These are phyloP conservation scores for Suillus hirtellus DNA, from an alignment of 768 basidiomycete species.

Conservation along the genomic window DNA sequence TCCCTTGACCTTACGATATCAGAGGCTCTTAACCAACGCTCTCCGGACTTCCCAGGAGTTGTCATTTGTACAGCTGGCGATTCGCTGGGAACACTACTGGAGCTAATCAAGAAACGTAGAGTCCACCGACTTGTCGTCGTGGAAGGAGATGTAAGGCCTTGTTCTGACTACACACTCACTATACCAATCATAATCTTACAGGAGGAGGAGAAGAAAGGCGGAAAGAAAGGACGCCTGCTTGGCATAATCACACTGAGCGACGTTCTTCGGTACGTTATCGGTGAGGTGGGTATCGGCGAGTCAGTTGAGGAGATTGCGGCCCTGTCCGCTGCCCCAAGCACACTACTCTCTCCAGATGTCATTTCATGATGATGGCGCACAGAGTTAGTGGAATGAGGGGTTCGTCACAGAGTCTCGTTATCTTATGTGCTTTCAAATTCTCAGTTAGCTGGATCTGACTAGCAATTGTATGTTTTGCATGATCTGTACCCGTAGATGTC, in stretches of 20 bases:
- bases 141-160: slow-evolving; percentile 72
- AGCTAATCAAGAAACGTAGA: slow-evolving; percentile 89
- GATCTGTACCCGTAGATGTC: slow-evolving; percentile 8
- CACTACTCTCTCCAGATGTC: slow-evolving; percentile 19
- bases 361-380: slow-evolving; percentile 16
- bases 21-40: slow-evolving; percentile 89
- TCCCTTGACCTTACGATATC: slow-evolving; percentile 93
- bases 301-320: slow-evolving; percentile 30
- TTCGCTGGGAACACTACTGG: slow-evolving; percentile 85
- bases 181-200: slow-evolving; percentile 28
- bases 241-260: slow-evolving; percentile 90
- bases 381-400: background rate
- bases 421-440: slow-evolving; percentile 5
- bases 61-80: slow-evolving; percentile 94
- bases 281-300: slow-evolving; percentile 55
- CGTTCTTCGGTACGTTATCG: slow-evolving; percentile 81
- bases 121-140: slow-evolving; percentile 96
- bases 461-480: slow-evolving; percentile 12
- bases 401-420: background rate
- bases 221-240: slow-evolving; percentile 78
- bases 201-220: slow-evolving; percentile 81
- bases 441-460: slow-evolving; percentile 9
- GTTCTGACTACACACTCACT: background rate
- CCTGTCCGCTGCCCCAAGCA: slow-evolving; percentile 13
- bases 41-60: slow-evolving; percentile 94